Percentiles rank a stretch among this genome's conserved stretches.
phyloP scores from a whole-genome alignment of 768 basidiomycete species.

The Coprinellus micaceus region DNA sequence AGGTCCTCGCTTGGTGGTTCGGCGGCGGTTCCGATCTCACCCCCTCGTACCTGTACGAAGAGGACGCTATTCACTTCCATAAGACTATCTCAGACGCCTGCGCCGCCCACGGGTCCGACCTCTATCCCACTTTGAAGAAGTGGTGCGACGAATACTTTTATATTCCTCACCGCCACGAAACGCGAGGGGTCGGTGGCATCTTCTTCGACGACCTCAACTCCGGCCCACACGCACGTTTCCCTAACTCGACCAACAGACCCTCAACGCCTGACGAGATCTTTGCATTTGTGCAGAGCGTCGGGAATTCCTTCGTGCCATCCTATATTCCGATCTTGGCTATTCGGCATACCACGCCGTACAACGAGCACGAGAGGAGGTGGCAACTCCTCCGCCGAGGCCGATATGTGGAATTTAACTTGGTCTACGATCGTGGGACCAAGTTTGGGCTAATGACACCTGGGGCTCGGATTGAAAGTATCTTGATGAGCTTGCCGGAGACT shows the following conservation, averaged over 20 bases:
- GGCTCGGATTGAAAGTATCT: conserved; percentile 82
- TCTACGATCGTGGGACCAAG: conserved; percentile 84
- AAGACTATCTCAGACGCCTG: conserved; percentile 69
- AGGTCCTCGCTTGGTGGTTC: conserved; percentile 94
- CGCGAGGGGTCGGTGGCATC: conserved; percentile 88
- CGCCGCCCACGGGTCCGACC: conserved; percentile 59
- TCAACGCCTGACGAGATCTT: conserved; percentile 69
- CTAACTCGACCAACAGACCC: conserved; percentile 39
- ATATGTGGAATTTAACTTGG: conserved; percentile 93
- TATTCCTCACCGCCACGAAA: conserved; percentile 82
- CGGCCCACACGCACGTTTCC: conserved; percentile 62
- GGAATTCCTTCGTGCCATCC: conserved; percentile 81
- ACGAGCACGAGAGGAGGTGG: conserved; percentile 79
- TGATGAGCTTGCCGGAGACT: conserved; percentile 86
- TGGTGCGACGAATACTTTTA: conserved; percentile 99
- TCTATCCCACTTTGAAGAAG: conserved; percentile 81
- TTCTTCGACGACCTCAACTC: conserved; percentile 93
- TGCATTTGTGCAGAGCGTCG: conserved; percentile 64
- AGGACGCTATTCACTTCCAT: conserved; percentile 89
- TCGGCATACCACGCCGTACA: conserved; percentile 52
- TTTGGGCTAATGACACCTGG: conserved; percentile 84
- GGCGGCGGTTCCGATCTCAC: conserved; percentile 95
- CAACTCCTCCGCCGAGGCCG: conserved; percentile 87
- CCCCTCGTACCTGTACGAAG: conserved; percentile 85
- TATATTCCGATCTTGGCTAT: conserved; percentile 82